Evolutionary conservation across 169 alveolate genomes (phyloP).

Genomic region (Babesia caballi): DNA sequence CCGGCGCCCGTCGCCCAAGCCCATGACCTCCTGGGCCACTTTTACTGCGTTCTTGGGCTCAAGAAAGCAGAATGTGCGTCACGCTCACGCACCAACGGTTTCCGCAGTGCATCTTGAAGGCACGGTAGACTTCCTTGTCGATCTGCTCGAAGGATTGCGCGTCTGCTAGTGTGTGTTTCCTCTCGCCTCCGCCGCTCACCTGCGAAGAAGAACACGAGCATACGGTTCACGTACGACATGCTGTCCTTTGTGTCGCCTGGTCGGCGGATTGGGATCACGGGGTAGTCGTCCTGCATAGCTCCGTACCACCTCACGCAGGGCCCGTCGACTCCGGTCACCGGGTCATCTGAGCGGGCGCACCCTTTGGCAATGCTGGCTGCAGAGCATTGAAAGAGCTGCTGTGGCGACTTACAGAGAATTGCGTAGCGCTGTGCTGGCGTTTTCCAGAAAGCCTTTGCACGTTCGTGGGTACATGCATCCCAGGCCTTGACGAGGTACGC

Average conservation of each 20-base stretch:
- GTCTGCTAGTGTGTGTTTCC: conserved; percentile 54
- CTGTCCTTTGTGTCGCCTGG: conserved; percentile 83
- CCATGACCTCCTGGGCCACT: background rate
- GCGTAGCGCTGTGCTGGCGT: conserved; percentile 79
- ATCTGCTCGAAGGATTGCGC: conserved; percentile 85
- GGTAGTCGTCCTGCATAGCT: conserved; percentile 79
- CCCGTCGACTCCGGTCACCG: conserved; percentile 85
- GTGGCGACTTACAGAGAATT: conserved; percentile 73
- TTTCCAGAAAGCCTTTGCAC: conserved; percentile 88
- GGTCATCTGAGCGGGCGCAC: conserved; percentile 82
- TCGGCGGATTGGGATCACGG: conserved; percentile 80
- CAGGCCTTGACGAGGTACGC: conserved; percentile 82
- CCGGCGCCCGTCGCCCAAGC: background rate
- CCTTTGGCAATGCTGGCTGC: conserved; percentile 82
- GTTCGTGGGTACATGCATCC: conserved; percentile 89
- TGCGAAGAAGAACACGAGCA: conserved; percentile 86
- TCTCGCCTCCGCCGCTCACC: conserved; percentile 52
- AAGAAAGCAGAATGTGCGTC: conserved; percentile 82
- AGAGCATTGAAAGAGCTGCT: background rate
- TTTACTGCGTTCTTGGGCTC: background rate
- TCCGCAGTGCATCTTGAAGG: conserved; percentile 88
- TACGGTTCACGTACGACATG: conserved; percentile 84
- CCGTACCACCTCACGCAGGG: conserved; percentile 89
- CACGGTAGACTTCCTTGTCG: conserved; percentile 80
- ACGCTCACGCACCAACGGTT: conserved; percentile 84